Conservation (phyloP, 2,329 filamentous ascomycete species). For the Verticillium dahliae region DNA sequence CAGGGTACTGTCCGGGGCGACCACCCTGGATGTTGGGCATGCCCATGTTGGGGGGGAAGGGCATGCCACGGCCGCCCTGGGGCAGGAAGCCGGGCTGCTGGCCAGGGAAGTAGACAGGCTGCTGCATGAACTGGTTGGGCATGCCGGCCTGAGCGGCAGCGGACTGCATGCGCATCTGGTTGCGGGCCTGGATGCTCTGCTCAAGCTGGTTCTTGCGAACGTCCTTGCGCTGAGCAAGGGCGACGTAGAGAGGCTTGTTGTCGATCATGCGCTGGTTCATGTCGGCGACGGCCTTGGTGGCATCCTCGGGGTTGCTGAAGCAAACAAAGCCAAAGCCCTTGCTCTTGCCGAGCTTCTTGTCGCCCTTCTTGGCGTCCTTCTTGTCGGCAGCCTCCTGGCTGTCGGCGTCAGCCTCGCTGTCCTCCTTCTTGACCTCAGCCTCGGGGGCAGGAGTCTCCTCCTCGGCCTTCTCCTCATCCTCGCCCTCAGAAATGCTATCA, state of each 20-base stretch:
- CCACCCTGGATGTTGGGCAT: constrained; percentile 70
- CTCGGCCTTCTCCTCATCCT: constrained; percentile 39
- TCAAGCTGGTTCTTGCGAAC: constrained; percentile 99
- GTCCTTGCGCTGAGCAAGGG: constrained; percentile 97
- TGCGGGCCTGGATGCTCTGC: constrained; percentile 97
- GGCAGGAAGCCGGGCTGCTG: constrained; percentile 67
- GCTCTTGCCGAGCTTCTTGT: constrained; percentile 80
- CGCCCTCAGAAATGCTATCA: constrained; percentile 57
- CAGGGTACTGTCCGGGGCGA: constrained; percentile 80
- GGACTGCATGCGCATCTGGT: constrained; percentile 98
- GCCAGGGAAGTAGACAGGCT: constrained; percentile 80
- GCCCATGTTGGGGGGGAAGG: constrained; percentile 60
- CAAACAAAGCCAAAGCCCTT: constrained; percentile 99
- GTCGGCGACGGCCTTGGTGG: constrained; percentile 96
- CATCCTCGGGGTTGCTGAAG: constrained; percentile 99
- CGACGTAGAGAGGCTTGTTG: constrained; percentile 94
- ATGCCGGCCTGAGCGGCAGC: constrained; percentile 85
- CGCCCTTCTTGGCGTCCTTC: constrained; percentile 52
- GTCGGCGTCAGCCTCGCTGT: constrained; percentile 36
- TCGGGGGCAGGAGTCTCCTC: constrained; percentile 30
- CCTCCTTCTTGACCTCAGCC: constrained; percentile 44
- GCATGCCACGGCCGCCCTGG: constrained; percentile 55
- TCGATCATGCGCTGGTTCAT: constrained; percentile 99
- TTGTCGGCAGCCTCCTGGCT: constrained; percentile 42
- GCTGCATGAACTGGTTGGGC: constrained; percentile 81